Evolutionary conservation across 768 basidiomycete species (phyloP).

Genomic region (Tricholoma bakamatsutake): DNA sequence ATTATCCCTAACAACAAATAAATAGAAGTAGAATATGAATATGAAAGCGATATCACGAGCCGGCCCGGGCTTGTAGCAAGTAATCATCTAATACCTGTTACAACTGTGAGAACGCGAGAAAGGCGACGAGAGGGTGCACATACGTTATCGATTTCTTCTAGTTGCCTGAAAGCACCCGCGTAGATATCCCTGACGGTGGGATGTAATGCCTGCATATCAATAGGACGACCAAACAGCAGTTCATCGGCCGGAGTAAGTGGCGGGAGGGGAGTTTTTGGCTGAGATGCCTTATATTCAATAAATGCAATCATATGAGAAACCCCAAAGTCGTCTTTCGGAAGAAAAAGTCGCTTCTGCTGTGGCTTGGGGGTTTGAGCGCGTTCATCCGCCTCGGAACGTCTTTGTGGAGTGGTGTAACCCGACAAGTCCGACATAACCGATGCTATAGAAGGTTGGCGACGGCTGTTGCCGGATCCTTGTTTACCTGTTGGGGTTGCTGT

Average conservation of each 20-base stretch:
- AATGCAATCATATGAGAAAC: conserved; percentile 82
- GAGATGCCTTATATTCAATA: conserved; percentile 62
- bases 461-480: conserved; percentile 18
- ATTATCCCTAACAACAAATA: background rate
- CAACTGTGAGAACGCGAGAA: background rate
- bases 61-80: conserved; percentile 7
- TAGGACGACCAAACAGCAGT: conserved; percentile 59
- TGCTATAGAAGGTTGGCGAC: conserved; percentile 66
- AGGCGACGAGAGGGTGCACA: background rate
- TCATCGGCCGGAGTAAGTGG: conserved; percentile 62
- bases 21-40: background rate
- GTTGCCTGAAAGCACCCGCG: conserved; percentile 58
- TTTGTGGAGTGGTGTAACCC: conserved; percentile 38
- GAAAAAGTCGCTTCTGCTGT: conserved; percentile 38
- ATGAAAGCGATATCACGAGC: conserved; percentile 1
- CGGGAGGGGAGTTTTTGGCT: conserved; percentile 25
- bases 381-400: conserved; percentile 20
- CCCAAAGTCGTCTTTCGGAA: conserved; percentile 83
- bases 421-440: conserved; percentile 68
- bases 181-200: conserved; percentile 70
- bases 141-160: conserved; percentile 82
- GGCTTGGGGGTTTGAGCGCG: conserved; percentile 27
- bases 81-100: conserved; percentile 7
- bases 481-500: conserved; percentile 33
- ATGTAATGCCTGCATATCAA: conserved; percentile 61